Base-by-base conservation (phyloP, 176 grass and related monocot species). In the Juncus inflexus region DNA sequence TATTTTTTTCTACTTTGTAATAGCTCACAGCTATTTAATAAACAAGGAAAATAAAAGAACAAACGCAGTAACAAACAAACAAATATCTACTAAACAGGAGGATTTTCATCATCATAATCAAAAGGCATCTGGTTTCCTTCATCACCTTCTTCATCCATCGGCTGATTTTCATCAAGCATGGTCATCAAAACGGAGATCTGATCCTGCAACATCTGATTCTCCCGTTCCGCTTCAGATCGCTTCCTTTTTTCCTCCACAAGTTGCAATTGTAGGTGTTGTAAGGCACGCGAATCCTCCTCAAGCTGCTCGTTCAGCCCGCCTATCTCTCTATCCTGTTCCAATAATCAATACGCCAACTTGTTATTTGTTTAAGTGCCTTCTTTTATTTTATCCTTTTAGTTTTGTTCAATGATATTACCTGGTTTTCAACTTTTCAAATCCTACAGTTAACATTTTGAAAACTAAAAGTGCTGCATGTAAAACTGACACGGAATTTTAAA, bases 201-300 rank as follows among this genome's bases (percentile, higher is more conserved):
- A 37, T 99, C 84, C 63, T 91, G 83, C 36, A 99, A 82, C 83
- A 90, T 74, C 10, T 80, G 66, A 42, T 84, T 99, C 50, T 92
- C 87, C 66, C 90, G 86, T 74, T 99, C 94, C 12, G 76, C 86
- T 60, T 99, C 94, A 2, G 62, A 4, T 55, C 94, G 70, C 73
- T 86, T 99, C 79, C 81, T 86, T 43, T 89, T 81, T 58, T 99
- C 94, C 7, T 92, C 81, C 0, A 84, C 62, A 0, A 99, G 80
- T 14, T 99, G 88, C 49, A 86, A 72, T 55, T 99, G 94, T 11
- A 99, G 80, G 66, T 92, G 88, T 75, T 99, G 85, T 3, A 99
- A 60, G 63, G 79, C 72, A 1, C 88, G 80, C 36, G 94, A 83
- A 81, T 99, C 94, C 74, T 99, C 94, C 40, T 99, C 88, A 55